phyloP scores from a whole-genome alignment of 2,329 filamentous ascomycete species.

The Teratosphaeria zuluensis region DNA sequence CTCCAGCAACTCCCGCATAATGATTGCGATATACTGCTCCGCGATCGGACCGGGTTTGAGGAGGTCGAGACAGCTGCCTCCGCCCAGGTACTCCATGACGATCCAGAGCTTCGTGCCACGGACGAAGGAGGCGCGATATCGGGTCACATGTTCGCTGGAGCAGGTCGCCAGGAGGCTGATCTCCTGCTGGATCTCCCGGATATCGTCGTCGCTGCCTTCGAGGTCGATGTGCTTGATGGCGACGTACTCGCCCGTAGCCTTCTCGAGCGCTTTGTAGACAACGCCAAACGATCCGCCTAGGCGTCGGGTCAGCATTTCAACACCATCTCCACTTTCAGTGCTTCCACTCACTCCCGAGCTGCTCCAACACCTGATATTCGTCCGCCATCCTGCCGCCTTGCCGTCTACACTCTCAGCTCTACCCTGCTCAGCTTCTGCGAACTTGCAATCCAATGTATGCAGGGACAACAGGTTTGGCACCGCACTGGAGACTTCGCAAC shows the following conservation, averaged over 20 bases:
- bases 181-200: slow-evolving; percentile 95
- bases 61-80: slow-evolving; percentile 88
- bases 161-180: slow-evolving; percentile 93
- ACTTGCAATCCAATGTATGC: background rate
- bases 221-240: slow-evolving; percentile 99
- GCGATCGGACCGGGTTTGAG: slow-evolving; percentile 77
- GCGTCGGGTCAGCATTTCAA: background rate
- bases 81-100: slow-evolving; percentile 95
- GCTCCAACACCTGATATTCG: slow-evolving; percentile 90
- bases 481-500: background rate
- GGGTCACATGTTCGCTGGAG: slow-evolving; percentile 84
- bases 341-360: slow-evolving; percentile 71
- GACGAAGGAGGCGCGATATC: slow-evolving; percentile 95
- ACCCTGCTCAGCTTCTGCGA: background rate
- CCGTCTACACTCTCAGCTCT: background rate
- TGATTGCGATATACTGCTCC: slow-evolving; percentile 85
- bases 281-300: slow-evolving; percentile 88
- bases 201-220: slow-evolving; percentile 96
- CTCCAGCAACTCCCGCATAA: slow-evolving; percentile 81
- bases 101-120: slow-evolving; percentile 97
- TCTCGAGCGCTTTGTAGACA: slow-evolving; percentile 94
- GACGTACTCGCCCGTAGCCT: slow-evolving; percentile 79
- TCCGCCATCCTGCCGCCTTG: slow-evolving; percentile 50
- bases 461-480: background rate
- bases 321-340: background rate